phyloP scores from a whole-genome alignment of 805 yeast species.

The Myxozyma kluyveri region DNA sequence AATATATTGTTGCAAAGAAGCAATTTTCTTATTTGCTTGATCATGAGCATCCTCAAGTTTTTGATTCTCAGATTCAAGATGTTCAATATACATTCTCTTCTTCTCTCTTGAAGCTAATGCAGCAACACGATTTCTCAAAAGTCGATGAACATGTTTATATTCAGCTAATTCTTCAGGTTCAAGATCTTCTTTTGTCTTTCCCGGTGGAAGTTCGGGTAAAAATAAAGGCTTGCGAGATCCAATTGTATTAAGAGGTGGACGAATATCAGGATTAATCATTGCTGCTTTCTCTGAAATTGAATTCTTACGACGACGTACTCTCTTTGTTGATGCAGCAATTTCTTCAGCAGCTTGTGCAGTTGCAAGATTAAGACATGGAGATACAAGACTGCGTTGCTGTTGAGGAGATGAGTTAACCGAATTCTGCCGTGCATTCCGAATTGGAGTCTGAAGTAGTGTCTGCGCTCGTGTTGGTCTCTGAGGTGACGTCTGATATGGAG shows the following conservation, averaged over 20 bases:
- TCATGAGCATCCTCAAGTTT: conserved; percentile 10
- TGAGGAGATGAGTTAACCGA: background rate
- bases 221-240: conserved; percentile 28
- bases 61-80: conserved; percentile 15
- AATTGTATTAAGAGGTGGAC: conserved; percentile 26
- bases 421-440: background rate
- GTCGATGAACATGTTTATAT: conserved; percentile 26
- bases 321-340: conserved; percentile 26
- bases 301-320: conserved; percentile 28
- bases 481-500: background rate
- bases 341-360: conserved; percentile 27
- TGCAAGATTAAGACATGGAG: conserved; percentile 21
- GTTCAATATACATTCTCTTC: conserved; percentile 25
- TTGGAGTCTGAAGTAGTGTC: background rate
- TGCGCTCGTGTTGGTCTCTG: background rate
- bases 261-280: conserved; percentile 16
- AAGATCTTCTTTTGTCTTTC: conserved; percentile 29
- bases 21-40: background rate
- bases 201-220: conserved; percentile 27
- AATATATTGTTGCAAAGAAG: conserved; percentile 1
- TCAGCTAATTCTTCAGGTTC: conserved; percentile 26
- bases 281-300: conserved; percentile 28
- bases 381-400: background rate
- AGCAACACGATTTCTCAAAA: conserved; percentile 28
- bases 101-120: conserved; percentile 29